Evolutionary conservation across 495 filamentous ascomycete species (phyloP).

Genomic region (Clohesyomyces aquaticus): DNA sequence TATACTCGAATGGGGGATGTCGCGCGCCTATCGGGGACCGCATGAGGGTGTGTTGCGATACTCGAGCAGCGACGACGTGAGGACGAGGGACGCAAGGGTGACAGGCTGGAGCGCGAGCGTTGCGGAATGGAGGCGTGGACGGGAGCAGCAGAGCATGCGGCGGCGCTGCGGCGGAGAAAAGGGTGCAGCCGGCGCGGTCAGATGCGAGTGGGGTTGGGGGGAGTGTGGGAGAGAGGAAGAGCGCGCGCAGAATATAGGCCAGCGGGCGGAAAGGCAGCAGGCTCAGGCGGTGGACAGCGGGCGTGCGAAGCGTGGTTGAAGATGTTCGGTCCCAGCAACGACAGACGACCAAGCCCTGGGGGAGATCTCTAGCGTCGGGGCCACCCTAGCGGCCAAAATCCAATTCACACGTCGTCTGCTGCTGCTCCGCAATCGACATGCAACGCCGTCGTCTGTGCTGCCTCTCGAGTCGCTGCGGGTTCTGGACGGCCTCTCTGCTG

Average conservation of each 20-base stretch:
- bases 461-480: too few relatives aligned
- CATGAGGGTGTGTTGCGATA: conserved; percentile 34
- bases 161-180: conserved; percentile 3
- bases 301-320: not conserved
- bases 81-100: conserved; percentile 37
- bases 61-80: conserved; percentile 12
- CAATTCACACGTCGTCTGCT: too few relatives aligned
- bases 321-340: too few relatives aligned
- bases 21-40: conserved; percentile 36
- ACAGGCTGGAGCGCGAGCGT: conserved; percentile 24
- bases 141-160: too few relatives aligned
- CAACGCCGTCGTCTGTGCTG: too few relatives aligned
- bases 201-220: not conserved
- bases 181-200: not conserved
- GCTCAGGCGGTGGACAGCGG: not conserved
- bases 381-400: too few relatives aligned
- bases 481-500: too few relatives aligned
- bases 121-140: conserved; percentile 34
- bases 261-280: too few relatives aligned
- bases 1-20: conserved; percentile 40
- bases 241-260: not conserved
- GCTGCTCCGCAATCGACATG: too few relatives aligned
- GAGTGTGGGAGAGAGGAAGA: not conserved
- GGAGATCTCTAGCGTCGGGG: too few relatives aligned
- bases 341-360: too few relatives aligned